Evolutionary conservation across 176 grass and related monocot genomes (phyloP).

Genomic region (Aegilops sharonensis): DNA sequence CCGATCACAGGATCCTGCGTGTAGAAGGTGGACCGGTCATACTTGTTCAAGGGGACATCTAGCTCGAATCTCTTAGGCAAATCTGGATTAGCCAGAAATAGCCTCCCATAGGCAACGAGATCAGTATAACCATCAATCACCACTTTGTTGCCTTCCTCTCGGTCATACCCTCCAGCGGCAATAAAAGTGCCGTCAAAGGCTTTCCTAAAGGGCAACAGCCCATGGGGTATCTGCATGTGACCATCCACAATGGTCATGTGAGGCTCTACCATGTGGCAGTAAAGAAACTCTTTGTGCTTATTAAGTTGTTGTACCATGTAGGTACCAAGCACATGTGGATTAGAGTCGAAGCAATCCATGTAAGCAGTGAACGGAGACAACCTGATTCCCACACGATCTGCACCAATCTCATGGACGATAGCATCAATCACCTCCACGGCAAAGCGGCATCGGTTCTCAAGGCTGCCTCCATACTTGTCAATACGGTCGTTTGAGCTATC

Average conservation of each 20-base stretch:
- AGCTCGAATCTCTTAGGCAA: conserved; percentile 27
- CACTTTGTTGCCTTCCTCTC: conserved; percentile 30
- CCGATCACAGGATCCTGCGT: conserved; percentile 8
- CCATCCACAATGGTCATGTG: conserved; percentile 11
- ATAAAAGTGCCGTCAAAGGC: conserved; percentile 26
- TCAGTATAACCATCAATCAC: conserved; percentile 12
- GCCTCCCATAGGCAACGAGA: conserved; percentile 23
- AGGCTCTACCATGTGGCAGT: conserved; percentile 47
- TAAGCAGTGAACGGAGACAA: neutral
- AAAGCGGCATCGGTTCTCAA: neutral
- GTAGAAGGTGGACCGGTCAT: conserved; percentile 38
- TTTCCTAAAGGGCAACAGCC: conserved; percentile 10
- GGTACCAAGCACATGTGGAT: neutral
- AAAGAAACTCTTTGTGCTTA: neutral
- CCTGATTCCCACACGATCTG: neutral
- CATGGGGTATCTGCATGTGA: neutral
- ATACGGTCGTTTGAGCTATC: neutral
- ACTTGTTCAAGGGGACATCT: neutral
- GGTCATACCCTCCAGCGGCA: neutral
- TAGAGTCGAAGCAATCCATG: neutral
- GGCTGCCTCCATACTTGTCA: neutral
- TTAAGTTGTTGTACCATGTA: conserved; percentile 21
- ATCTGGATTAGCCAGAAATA: conserved; percentile 38
- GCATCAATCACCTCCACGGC: neutral
- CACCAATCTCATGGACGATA: neutral